Evolutionary conservation across 1,284 basidiomycete genomes (phyloP), one percentile per base, ranked within the genome.

Genomic region (Amylostereum areolatum): DNA sequence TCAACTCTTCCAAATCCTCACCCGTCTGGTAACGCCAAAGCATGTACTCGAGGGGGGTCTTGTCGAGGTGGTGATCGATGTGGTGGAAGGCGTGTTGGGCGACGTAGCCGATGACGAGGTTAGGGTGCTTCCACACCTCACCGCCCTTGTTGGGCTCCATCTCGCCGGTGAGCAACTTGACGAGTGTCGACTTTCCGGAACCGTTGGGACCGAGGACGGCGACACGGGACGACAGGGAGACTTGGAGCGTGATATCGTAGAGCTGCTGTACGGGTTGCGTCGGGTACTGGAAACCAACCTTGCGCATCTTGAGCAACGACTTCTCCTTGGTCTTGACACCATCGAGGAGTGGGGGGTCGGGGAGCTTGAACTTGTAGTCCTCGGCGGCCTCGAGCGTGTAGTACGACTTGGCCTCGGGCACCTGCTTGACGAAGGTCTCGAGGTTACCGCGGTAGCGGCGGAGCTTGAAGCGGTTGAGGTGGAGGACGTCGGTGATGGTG

Each of bases 321-420:
- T 97, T 97, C 77, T 97, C 94, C 83, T 98, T 97, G 68, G 95
- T 98, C 89, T 97, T 97, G 77, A 97, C 94, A 89, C 94, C 95
- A 59, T 97, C 94, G 57, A 97, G 88, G 57, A 97, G 84, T 67
- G 95, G 94, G 50, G 94, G 95, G 66, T 92, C 85, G 53, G 94
- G 92, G 62, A 96, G 84, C 80, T 93, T 93, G 85, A 96, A 97
- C 74, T 84, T 85, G 88, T 96, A 94, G 80, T 97, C 89, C 75
- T 95, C 89, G 58, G 85, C 78, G 55, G 93, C 88, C 75, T 94
- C 85, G 65, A 99, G 86, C 63, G 92, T 89, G 82, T 95, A 93
- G 84, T 97, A 95, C 44, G 93, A 92, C 78, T 93, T 97, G 67
- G 97, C 97, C 78, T 99, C 96, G 50, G 94, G 93, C 53, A 97